phyloP scores from a whole-genome alignment of 2,329 filamentous ascomycete genomes.

The Calonectria naviculata region DNA sequence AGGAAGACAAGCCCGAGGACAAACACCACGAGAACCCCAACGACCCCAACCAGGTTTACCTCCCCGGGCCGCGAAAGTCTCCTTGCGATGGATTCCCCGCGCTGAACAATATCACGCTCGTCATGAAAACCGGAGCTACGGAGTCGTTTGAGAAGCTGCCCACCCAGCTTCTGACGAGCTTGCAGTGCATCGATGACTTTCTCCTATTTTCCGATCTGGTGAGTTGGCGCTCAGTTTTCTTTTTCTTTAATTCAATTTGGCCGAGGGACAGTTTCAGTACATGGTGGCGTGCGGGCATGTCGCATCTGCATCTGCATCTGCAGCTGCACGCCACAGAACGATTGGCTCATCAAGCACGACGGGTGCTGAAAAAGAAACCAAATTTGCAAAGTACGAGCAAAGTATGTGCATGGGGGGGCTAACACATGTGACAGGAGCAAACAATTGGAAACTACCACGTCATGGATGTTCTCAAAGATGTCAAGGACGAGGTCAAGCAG shows the following conservation, averaged over 20 bases:
- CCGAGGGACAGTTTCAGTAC: neutral
- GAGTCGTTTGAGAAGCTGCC: constrained; percentile 66
- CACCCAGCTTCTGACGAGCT: constrained; percentile 64
- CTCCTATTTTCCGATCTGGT: constrained; percentile 68
- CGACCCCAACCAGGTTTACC: constrained; percentile 13
- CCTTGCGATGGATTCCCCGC: constrained; percentile 55
- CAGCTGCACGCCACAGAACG: neutral
- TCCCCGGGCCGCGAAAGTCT: constrained; percentile 15
- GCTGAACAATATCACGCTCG: constrained; percentile 57
- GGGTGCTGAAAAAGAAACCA: neutral
- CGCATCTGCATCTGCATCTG: neutral
- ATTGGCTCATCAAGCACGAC: neutral
- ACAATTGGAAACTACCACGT: constrained; percentile 59
- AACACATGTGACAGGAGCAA: constrained; percentile 52
- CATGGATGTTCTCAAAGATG: constrained; percentile 54
- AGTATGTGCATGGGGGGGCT: neutral
- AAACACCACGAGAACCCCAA: constrained; percentile 12
- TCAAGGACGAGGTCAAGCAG: constrained; percentile 48
- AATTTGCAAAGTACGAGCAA: neutral
- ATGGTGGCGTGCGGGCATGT: neutral
- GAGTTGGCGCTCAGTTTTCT: constrained; percentile 20
- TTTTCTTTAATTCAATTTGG: neutral
- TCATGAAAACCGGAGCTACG: constrained; percentile 70
- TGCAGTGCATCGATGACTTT: constrained; percentile 65
- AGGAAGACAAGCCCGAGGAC: neutral